Conservation (phyloP, 805 yeast species). For the Tanozyma kutaoensis region DNA sequence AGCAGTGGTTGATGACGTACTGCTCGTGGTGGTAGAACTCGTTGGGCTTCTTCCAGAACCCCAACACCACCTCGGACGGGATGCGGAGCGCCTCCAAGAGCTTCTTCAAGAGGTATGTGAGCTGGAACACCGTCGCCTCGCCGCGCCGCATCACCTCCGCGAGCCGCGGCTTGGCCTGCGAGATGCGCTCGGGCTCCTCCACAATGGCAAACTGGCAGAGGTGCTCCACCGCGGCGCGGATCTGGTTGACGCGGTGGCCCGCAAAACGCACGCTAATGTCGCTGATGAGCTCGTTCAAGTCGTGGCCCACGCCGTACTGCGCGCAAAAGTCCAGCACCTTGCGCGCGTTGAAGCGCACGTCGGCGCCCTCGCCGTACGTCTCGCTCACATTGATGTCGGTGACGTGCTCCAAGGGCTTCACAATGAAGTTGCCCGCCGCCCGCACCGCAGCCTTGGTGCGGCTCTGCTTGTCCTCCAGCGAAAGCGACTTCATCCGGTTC, state of each 20-base stretch:
- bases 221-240: constrained; percentile 50
- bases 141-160: constrained; percentile 28
- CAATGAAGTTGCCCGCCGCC: constrained; percentile 22
- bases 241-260: constrained; percentile 32
- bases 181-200: constrained; percentile 20
- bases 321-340: constrained; percentile 20
- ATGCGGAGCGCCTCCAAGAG: constrained; percentile 61
- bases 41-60: constrained; percentile 74
- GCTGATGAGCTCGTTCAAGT: constrained; percentile 27
- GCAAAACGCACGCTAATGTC: constrained; percentile 27
- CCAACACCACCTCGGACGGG: constrained; percentile 64
- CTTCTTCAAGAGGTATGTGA: constrained; percentile 64
- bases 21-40: constrained; percentile 38
- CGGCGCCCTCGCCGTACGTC: constrained; percentile 2
- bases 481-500: constrained; percentile 51
- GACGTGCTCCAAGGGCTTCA: constrained; percentile 29
- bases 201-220: constrained; percentile 51
- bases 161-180: constrained; percentile 26
- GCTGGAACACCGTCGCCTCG: constrained; percentile 54
- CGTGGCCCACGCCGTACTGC: constrained; percentile 13
- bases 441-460: constrained; percentile 48
- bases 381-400: constrained; percentile 29
- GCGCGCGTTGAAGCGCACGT: constrained; percentile 5
- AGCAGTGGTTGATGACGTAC: constrained; percentile 62
- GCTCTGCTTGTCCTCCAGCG: constrained; percentile 52